phyloP scores from a whole-genome alignment of 2,329 filamentous ascomycete species.

The Fusarium sp. region DNA sequence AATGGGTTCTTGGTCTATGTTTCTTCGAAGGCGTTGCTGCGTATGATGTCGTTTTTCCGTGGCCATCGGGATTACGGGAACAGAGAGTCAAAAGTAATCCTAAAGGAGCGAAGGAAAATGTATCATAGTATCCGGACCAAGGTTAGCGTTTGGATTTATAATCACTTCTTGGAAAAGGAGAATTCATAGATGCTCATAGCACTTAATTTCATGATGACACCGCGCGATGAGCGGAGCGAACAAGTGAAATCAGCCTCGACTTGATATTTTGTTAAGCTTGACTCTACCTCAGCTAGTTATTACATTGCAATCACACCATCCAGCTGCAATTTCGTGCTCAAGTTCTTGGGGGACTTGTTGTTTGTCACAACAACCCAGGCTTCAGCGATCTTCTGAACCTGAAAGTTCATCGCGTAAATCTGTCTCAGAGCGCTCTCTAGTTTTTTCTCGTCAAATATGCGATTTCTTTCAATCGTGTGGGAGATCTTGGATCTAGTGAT shows the following conservation, averaged over 20 bases:
- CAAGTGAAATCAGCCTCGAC: not conserved
- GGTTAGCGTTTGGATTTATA: not conserved
- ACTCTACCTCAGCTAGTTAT: not conserved
- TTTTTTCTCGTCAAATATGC: not conserved
- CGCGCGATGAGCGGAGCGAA: too few species aligned
- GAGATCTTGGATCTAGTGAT: not conserved
- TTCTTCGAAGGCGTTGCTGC: constrained; percentile 31
- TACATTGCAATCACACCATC: not conserved
- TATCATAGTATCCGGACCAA: constrained; percentile 44
- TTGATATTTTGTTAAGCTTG: not conserved
- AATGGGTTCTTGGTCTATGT: constrained; percentile 41
- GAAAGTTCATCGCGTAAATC: not conserved
- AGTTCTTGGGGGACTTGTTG: not conserved
- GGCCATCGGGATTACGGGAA: constrained; percentile 14
- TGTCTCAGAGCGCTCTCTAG: not conserved
- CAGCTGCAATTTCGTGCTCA: not conserved
- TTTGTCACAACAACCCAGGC: not conserved
- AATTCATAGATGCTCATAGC: not conserved
- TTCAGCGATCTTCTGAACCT: not conserved
- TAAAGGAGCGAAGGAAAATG: not conserved
- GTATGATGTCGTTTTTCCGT: constrained; percentile 39
- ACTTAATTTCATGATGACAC: too few species aligned
- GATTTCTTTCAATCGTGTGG: not conserved
- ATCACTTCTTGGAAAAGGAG: not conserved
- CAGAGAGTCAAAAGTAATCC: not conserved